Evolutionary conservation across 495 filamentous ascomycete genomes (phyloP), one percentile per base, ranked within the genome.

Genomic region (Aspergillus funiculosus): DNA sequence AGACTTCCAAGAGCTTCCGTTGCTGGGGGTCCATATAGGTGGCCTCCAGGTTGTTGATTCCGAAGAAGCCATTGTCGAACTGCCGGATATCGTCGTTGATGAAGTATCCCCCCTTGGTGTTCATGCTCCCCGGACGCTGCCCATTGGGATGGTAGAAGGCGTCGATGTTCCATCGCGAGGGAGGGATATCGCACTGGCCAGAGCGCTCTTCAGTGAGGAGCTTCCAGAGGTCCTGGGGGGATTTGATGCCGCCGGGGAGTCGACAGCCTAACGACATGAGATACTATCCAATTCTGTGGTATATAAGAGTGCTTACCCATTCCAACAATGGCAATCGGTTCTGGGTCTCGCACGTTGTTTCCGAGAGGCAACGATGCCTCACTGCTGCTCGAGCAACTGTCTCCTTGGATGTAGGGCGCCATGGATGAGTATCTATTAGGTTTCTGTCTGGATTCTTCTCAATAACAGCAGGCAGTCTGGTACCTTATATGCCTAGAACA

Each of bases 61-160:
- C 9, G 19, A 47, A 47, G 18, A 39, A 47, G 2, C 25, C 9
- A 4, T 25, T 28, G 13, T 46, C 43, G 14, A 47, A 47, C 2
- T 6, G 9, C 6, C 9, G 6, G 1, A 38, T 8, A 14, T 47
- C 35, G 43, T 79, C 66, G 0, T 76, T 61, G 14, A 85, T 53
- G 51, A 75, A 69, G 45, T 75, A 63, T 0, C 56, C 54, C 13
- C 59, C 41, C n/a, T 32, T 27, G 0, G 57, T 41, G 25, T 28
- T 27, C 24, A 8, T 6, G 1, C 22, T 28, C 22, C 38, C 38
- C 11, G 5, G 5, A 7, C 27, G 27, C 14, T 21, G 14, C 1
- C 6, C 4, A n/a, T 6, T n/a, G 10, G 41, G 30, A 26, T 44
- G 29, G 20, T 44, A 44, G 11, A 34, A 44, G n/a, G 28, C 28